These are phyloP conservation scores for Penicillium tannophilum DNA, from an alignment of 495 filamentous ascomycete species.

Conservation along the genomic window DNA sequence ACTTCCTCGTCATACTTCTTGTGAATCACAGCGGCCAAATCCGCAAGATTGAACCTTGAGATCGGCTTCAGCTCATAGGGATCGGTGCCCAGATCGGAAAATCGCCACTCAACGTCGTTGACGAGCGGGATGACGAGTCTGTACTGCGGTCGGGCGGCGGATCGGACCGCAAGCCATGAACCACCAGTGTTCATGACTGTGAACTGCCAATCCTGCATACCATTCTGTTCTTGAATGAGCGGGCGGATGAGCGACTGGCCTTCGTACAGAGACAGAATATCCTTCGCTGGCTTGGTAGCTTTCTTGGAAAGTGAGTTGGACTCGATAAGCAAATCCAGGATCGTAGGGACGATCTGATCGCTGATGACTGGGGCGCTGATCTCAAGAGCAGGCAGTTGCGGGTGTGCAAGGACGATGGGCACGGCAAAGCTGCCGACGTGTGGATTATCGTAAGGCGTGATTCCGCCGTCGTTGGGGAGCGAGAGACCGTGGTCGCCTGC, in stretches of 20 bases:
- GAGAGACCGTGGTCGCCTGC: constrained; percentile 47
- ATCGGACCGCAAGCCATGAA: constrained; percentile 45
- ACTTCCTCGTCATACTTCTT: constrained; percentile 38
- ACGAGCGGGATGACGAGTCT: constrained; percentile 51
- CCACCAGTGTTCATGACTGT: constrained; percentile 56
- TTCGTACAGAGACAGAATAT: constrained; percentile 48
- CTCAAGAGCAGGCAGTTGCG: constrained; percentile 36
- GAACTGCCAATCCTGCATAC: constrained; percentile 50
- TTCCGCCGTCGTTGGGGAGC: constrained; percentile 34
- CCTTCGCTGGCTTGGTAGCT: constrained; percentile 34
- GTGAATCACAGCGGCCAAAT: constrained; percentile 34
- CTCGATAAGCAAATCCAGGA: constrained; percentile 41
- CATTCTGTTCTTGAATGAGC: constrained; percentile 32
- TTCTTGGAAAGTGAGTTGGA: constrained; percentile 36
- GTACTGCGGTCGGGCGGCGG: constrained; percentile 40
- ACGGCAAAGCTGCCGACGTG: constrained; percentile 42
- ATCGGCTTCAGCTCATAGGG: constrained; percentile 42
- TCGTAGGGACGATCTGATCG: constrained; percentile 38
- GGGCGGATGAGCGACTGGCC: constrained; percentile 52
- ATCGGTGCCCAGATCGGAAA: constrained; percentile 44
- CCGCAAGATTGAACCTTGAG: constrained; percentile 37
- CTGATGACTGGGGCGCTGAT: constrained; percentile 31
- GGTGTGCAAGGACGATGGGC: constrained; percentile 42
- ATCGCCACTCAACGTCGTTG: constrained; percentile 48
- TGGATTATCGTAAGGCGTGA: constrained; percentile 41